Evolutionary conservation across 2,329 filamentous ascomycete species (phyloP).

Genomic region (Curvularia sp.): DNA sequence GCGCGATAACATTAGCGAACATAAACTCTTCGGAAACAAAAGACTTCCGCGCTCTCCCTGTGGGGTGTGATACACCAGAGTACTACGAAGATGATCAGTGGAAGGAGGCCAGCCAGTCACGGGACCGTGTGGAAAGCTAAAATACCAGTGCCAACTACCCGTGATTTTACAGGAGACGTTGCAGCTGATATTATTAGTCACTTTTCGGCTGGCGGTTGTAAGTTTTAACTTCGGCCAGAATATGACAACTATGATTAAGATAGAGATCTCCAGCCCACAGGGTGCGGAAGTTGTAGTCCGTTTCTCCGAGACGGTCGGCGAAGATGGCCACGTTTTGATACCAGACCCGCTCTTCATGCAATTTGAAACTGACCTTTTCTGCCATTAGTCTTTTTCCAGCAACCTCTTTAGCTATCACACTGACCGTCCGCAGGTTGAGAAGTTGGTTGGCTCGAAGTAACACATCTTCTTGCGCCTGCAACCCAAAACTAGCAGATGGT

Average conservation of each 20-base stretch:
- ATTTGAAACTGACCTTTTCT: constrained; percentile 51
- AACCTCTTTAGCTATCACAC: constrained; percentile 54
- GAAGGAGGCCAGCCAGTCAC: constrained; percentile 49
- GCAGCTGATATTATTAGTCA: constrained; percentile 33
- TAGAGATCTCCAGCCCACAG: constrained; percentile 34
- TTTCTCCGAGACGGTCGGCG: constrained; percentile 41
- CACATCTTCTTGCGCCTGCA: constrained; percentile 54
- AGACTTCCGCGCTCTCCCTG: constrained; percentile 46
- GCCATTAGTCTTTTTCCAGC: constrained; percentile 54
- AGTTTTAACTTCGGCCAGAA: constrained; percentile 47
- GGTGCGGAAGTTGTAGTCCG: constrained; percentile 42
- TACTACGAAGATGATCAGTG: constrained; percentile 42
- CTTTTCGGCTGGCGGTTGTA: constrained; percentile 32
- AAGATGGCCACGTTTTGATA: constrained; percentile 50
- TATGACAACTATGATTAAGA: constrained; percentile 43
- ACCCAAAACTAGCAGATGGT: constrained; percentile 1
- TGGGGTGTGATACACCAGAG: constrained; percentile 37
- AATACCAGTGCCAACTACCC: constrained; percentile 52
- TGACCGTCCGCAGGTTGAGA: constrained; percentile 50
- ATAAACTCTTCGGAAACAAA: constrained; percentile 53
- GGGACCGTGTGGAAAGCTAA: constrained; percentile 50
- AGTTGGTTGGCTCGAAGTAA: constrained; percentile 60
- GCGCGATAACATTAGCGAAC: constrained; percentile 51
- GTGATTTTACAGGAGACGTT: constrained; percentile 50
- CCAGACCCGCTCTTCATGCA: constrained; percentile 52